Percentiles rank a stretch among this genome's conserved stretches.
phyloP scores from a whole-genome alignment of 2,329 filamentous ascomycete species.

The Epichloe coenophiala region DNA sequence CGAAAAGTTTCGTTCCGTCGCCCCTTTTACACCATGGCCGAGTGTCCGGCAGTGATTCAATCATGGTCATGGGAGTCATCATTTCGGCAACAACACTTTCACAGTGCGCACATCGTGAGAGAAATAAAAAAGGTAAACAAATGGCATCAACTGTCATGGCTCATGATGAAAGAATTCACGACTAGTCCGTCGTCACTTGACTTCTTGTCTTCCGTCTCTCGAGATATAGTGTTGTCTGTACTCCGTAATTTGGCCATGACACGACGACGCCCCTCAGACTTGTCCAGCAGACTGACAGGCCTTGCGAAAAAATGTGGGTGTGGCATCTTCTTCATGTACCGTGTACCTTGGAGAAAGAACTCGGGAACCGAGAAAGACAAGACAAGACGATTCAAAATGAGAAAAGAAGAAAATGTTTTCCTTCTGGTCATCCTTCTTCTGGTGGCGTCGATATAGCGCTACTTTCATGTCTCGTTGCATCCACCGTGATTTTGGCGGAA shows the following conservation, averaged over 20 bases:
- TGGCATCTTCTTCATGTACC: neutral
- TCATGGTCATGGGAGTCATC: neutral
- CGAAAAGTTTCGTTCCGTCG: too few species aligned
- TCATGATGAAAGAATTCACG: constrained; percentile 1
- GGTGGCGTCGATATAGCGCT: neutral
- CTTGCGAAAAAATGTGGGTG: neutral
- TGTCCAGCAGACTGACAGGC: neutral
- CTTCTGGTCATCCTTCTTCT: neutral
- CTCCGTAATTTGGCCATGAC: neutral
- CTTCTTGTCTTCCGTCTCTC: neutral
- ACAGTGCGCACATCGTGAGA: neutral
- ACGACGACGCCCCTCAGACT: neutral
- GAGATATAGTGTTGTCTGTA: constrained; percentile 3
- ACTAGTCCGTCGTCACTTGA: neutral
- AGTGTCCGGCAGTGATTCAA: too few species aligned
- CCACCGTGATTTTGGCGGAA: neutral
- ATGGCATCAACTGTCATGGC: constrained; percentile 4
- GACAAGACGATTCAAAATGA: neutral
- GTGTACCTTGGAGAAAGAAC: neutral
- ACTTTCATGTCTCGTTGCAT: neutral
- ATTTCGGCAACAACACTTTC: neutral
- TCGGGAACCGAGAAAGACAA: neutral
- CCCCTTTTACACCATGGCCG: too few species aligned
- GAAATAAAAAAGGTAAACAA: neutral
- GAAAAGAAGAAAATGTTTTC: neutral